These are phyloP conservation scores for Claviceps cyperi DNA, from an alignment of 2,329 filamentous ascomycete species.

Conservation along the genomic window DNA sequence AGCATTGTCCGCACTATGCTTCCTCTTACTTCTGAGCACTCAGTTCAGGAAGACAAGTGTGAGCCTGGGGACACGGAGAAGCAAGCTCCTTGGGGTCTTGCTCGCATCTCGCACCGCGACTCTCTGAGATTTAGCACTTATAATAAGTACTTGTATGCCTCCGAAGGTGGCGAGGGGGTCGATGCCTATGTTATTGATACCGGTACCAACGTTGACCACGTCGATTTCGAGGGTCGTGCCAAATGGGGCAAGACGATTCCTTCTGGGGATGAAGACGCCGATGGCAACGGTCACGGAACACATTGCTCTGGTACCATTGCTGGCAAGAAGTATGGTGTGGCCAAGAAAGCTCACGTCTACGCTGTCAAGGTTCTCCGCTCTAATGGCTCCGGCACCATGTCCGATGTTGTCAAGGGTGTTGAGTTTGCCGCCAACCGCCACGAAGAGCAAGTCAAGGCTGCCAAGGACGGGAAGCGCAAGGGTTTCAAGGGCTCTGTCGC, in stretches of 20 bases:
- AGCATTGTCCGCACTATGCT: constrained; percentile 75
- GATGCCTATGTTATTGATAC: constrained; percentile 99
- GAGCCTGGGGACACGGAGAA: constrained; percentile 55
- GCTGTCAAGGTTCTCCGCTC: constrained; percentile 97
- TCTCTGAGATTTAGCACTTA: constrained; percentile 78
- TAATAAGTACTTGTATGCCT: constrained; percentile 94
- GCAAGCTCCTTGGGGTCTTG: constrained; percentile 95
- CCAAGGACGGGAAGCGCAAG: constrained; percentile 82
- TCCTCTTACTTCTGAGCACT: constrained; percentile 26
- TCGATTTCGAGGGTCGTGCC: constrained; percentile 94
- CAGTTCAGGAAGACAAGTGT: constrained; percentile 26
- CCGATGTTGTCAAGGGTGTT: constrained; percentile 95
- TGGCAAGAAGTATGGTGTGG: constrained; percentile 97
- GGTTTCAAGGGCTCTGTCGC: constrained; percentile 97
- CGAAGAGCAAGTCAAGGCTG: constrained; percentile 55
- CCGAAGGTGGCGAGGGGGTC: constrained; percentile 87
- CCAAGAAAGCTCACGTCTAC: constrained; percentile 94
- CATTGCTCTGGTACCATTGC: constrained; percentile 98
- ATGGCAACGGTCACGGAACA: constrained; percentile 97
- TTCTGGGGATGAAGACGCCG: constrained; percentile 63
- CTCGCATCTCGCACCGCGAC: constrained; percentile 91
- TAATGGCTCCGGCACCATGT: constrained; percentile 96
- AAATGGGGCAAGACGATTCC: constrained; percentile 97
- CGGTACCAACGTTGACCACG: constrained; percentile 83
- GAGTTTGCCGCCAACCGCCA: constrained; percentile 83